Conservation (phyloP, 1,284 basidiomycete species). For the Inonotus hispidus region DNA sequence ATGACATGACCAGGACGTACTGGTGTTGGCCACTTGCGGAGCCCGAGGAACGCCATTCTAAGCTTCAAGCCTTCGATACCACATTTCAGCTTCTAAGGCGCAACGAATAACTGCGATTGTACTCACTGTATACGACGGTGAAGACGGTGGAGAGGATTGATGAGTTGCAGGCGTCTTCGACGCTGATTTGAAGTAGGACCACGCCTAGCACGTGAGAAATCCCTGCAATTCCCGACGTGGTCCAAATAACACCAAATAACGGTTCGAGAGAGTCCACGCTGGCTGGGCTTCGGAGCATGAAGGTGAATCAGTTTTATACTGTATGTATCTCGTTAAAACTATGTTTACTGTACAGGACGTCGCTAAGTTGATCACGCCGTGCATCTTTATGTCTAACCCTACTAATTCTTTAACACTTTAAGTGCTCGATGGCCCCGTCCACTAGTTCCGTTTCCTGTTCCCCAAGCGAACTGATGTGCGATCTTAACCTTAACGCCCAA, state of each 20-base stretch:
- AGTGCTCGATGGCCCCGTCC: neutral
- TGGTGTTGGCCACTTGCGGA: constrained; percentile 74
- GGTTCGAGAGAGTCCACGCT: too few relatives aligned
- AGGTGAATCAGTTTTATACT: too few relatives aligned
- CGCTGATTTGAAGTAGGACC: too few relatives aligned
- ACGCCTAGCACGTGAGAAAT: neutral
- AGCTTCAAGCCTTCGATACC: neutral
- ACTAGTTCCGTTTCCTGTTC: constrained; percentile 33
- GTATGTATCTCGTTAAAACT: too few relatives aligned
- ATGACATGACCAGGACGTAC: constrained; percentile 29
- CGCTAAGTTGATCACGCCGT: too few relatives aligned
- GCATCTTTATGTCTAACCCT: too few relatives aligned
- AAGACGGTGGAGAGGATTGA: neutral
- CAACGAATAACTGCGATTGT: neutral
- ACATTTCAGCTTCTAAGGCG: neutral
- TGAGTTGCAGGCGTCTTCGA: neutral
- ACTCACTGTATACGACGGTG: constrained; percentile 1
- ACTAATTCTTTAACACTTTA: neutral
- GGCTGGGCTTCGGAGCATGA: too few relatives aligned
- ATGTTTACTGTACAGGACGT: too few relatives aligned
- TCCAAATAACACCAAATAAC: neutral
- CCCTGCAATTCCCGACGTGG: neutral
- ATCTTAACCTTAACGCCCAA: constrained; percentile 26
- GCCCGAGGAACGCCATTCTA: constrained; percentile 65
- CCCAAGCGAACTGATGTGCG: constrained; percentile 22